A percentile compares a stretch with the other conserved stretches of the same genome.
These are phyloP conservation scores for Backusella mclennaniae DNA, from an alignment of 192 early-diverging fungal genomes.

Conservation along the genomic window DNA sequence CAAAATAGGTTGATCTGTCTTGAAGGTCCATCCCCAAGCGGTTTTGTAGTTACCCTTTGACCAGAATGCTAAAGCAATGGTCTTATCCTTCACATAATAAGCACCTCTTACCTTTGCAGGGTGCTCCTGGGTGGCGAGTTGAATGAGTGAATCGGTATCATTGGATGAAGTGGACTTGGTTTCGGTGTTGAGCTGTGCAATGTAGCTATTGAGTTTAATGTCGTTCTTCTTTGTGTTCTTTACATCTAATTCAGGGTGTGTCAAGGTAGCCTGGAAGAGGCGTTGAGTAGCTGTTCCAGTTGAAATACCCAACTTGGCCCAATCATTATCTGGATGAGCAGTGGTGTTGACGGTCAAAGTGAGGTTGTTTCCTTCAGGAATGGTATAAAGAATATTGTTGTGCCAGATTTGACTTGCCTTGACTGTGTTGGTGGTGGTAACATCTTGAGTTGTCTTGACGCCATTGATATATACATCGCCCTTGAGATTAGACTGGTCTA, in stretches of 20 bases:
- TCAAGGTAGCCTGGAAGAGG: conserved; percentile 19
- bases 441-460: neutral
- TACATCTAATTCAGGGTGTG: neutral
- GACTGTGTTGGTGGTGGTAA: conserved; percentile 3
- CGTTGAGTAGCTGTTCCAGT: neutral
- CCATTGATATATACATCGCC: conserved; percentile 14
- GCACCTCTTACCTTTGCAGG: neutral
- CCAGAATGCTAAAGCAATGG: conserved; percentile 16
- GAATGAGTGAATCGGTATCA: neutral
- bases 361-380: neutral
- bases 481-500: conserved; percentile 26
- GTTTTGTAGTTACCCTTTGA: neutral
- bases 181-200: conserved; percentile 10
- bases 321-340: conserved; percentile 1
- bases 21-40: neutral
- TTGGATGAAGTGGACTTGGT: neutral
- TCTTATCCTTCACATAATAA: neutral
- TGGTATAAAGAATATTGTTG: conserved; percentile 19
- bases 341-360: conserved; percentile 15
- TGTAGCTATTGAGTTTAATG: neutral
- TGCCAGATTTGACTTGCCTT: conserved; percentile 21
- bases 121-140: neutral
- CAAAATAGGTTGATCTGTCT: conserved; percentile 13
- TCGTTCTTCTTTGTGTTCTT: neutral
- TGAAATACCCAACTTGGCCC: conserved; percentile 25